Percentiles rank a stretch among this genome's conserved stretches.
These are phyloP conservation scores for Botrytis squamosa DNA, from an alignment of 2,329 filamentous ascomycete genomes.

Conservation along the genomic window DNA sequence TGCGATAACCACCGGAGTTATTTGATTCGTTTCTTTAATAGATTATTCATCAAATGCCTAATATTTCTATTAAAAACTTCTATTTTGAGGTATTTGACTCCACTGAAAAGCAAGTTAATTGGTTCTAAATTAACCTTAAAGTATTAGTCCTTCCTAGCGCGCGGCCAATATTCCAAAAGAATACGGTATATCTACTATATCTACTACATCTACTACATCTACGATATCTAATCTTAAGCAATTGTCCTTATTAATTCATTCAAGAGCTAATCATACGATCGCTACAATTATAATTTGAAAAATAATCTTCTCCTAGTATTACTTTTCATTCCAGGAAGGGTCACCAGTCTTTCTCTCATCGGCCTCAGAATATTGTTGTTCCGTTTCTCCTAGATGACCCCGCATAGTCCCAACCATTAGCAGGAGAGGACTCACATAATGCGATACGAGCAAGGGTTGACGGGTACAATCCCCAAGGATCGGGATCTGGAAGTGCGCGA, in stretches of 20 bases:
- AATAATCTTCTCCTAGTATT: not conserved
- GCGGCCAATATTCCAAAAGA: no score
- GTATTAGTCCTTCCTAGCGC: no score
- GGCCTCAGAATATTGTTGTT: not conserved
- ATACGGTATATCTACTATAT: no score
- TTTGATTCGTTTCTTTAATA: no score
- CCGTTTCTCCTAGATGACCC: constrained; percentile 4
- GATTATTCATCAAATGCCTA: no score
- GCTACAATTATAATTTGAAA: no score
- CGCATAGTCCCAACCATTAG: constrained; percentile 1
- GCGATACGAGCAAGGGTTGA: not conserved
- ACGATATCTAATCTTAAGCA: not conserved
- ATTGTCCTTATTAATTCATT: not conserved
- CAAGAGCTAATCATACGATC: not conserved
- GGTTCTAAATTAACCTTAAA: no score
- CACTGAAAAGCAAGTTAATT: no score
- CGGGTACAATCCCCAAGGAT: not conserved
- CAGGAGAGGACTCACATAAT: not conserved
- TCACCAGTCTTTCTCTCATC: not conserved
- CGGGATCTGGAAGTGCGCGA: not conserved
- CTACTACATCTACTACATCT: not conserved
- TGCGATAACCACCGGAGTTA: no score
- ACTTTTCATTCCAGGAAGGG: not conserved
- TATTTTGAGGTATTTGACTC: no score
- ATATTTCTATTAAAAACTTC: no score